phyloP scores from a whole-genome alignment of 352 stramenopile species.

The Phytopythium montanum region DNA sequence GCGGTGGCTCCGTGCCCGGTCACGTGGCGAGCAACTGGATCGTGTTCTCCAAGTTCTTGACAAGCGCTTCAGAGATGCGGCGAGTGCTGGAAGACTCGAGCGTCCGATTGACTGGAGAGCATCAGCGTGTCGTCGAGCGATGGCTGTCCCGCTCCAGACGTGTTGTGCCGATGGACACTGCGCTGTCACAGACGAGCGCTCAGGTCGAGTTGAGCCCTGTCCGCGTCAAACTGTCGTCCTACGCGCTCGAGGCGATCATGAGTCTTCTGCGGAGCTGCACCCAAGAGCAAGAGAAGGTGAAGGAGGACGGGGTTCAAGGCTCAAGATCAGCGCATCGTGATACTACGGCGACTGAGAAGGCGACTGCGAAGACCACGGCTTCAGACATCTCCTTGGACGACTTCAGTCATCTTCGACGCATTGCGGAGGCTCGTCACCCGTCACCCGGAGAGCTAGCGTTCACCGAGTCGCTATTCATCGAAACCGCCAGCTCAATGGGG shows the following conservation, averaged over 20 bases:
- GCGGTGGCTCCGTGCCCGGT: conserved; percentile 25
- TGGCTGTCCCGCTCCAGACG: background rate
- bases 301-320: background rate
- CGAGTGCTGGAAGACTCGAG: conserved; percentile 57
- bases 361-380: background rate
- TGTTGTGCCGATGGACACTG: conserved; percentile 17
- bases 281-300: background rate
- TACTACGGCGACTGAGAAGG: background rate
- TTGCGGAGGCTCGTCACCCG: conserved; percentile 44
- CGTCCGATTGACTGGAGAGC: conserved; percentile 41
- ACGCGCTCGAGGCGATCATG: conserved; percentile 20
- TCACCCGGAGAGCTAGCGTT: conserved; percentile 64
- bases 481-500: conserved; percentile 34
- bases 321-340: background rate
- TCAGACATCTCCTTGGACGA: conserved; percentile 30
- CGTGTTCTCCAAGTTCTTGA: conserved; percentile 40
- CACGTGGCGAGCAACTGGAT: conserved; percentile 49
- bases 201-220: conserved; percentile 42
- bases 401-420: conserved; percentile 50
- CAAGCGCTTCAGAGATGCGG: conserved; percentile 33
- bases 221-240: conserved; percentile 45
- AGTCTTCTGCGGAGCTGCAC: background rate
- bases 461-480: conserved; percentile 56
- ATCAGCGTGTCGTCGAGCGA: conserved; percentile 37
- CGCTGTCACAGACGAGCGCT: conserved; percentile 26